phyloP scores from a whole-genome alignment of 495 filamentous ascomycete species.

The Podospora pseudoanserina region DNA sequence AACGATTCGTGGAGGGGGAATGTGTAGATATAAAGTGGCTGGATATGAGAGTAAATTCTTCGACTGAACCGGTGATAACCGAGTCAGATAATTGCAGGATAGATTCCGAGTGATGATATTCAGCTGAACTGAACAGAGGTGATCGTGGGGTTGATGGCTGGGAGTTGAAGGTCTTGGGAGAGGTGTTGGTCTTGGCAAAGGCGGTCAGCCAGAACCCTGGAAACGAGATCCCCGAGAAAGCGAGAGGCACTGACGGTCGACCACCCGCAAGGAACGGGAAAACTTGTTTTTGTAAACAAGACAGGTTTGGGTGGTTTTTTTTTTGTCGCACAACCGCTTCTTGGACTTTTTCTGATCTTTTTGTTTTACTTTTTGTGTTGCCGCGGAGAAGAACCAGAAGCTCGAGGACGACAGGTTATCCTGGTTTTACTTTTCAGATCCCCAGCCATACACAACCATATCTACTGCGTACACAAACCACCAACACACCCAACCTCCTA shows the following conservation, averaged over 20 bases:
- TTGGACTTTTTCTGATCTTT: neutral
- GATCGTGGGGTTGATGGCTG: neutral
- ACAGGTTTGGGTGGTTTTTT: neutral
- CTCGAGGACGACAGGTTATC: neutral
- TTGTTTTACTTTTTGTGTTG: conserved; percentile 2
- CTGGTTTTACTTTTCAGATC: neutral
- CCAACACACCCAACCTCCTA: conserved; percentile 10
- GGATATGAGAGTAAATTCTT: neutral
- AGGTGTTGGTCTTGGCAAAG: neutral
- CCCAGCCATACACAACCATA: neutral
- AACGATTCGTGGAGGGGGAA: neutral
- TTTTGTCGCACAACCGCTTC: neutral
- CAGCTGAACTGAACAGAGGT: neutral
- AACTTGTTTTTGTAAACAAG: conserved; percentile 9
- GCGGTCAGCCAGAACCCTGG: conserved; percentile 3
- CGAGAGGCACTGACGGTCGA: too few relatives aligned
- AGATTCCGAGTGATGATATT: neutral
- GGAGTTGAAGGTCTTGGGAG: neutral
- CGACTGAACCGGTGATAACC: neutral
- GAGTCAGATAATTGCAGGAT: neutral
- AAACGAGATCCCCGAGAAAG: neutral
- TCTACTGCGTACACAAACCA: neutral
- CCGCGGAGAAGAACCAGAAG: neutral
- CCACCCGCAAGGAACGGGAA: neutral
- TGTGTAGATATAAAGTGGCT: neutral